Conservation (phyloP, 2,329 filamentous ascomycete species). For the Zasmidium citrigriseum region DNA sequence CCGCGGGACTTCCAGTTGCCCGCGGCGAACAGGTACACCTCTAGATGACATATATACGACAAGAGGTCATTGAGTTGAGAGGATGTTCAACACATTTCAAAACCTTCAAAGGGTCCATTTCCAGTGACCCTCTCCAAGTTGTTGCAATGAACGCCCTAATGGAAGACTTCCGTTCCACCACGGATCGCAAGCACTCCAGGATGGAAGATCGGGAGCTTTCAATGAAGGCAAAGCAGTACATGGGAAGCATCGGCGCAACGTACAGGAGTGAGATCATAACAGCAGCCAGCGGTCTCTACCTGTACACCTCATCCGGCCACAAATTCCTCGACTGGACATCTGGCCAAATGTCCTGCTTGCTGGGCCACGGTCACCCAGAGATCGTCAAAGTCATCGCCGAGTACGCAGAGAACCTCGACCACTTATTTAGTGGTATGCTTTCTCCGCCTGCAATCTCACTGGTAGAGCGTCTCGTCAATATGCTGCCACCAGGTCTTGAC, state of each 20-base stretch:
- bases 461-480: slow-evolving; percentile 51
- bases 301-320: not conserved
- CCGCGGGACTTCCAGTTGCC: no score
- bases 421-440: slow-evolving; percentile 62
- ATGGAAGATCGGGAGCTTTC: no score
- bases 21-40: no score
- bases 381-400: slow-evolving; percentile 55
- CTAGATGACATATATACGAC: no score
- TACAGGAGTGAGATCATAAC: not conserved
- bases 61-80: no score
- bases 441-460: slow-evolving; percentile 59
- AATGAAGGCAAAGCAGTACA: no score
- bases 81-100: no score
- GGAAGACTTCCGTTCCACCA: no score
- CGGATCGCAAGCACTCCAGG: no score
- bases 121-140: no score
- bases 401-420: slow-evolving; percentile 56
- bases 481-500: slow-evolving; percentile 53
- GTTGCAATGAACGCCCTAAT: no score
- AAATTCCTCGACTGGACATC: slow-evolving; percentile 1
- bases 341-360: slow-evolving; percentile 59
- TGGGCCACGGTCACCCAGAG: slow-evolving; percentile 61
- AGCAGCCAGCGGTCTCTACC: not conserved
- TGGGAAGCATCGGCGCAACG: not conserved
- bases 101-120: no score